Percentiles rank a stretch among this genome's conserved stretches.
phyloP scores from a whole-genome alignment of 345 rosid species.

The Euclidium syriacum region DNA sequence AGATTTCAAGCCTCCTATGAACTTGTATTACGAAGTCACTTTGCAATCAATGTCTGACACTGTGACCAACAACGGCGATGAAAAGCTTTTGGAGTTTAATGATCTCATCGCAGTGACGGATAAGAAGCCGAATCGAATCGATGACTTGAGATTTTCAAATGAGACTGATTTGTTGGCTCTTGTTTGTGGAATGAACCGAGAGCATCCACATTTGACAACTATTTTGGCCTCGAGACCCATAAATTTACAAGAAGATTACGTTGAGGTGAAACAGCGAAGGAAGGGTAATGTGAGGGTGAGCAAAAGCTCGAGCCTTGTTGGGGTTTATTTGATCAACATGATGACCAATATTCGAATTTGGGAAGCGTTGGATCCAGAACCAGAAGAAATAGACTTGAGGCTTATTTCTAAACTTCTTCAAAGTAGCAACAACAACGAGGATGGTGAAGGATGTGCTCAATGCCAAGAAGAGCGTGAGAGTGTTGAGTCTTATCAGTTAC shows the following conservation, averaged over 20 bases:
- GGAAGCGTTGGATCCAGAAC: constrained; percentile 30
- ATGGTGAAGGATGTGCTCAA: constrained; percentile 15
- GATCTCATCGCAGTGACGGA: constrained; percentile 39
- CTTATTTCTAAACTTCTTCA: constrained; percentile 32
- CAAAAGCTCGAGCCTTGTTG: constrained; percentile 11
- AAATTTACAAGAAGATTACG: constrained; percentile 2
- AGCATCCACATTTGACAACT: background rate
- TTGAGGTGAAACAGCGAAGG: too few relatives aligned
- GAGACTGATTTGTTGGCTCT: constrained; percentile 32
- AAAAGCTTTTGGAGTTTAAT: constrained; percentile 29
- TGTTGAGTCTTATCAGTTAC: background rate
- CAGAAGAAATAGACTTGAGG: constrained; percentile 20
- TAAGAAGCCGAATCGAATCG: constrained; percentile 27
- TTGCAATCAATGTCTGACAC: background rate
- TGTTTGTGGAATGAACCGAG: constrained; percentile 8
- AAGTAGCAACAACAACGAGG: constrained; percentile 18
- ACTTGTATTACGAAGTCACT: constrained; percentile 23
- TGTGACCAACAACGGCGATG: background rate
- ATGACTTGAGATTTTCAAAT: constrained; percentile 34
- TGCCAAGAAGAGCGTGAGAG: constrained; percentile 22
- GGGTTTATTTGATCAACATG: constrained; percentile 35
- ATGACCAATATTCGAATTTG: constrained; percentile 44
- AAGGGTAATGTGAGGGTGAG: background rate
- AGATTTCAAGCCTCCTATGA: constrained; percentile 11
- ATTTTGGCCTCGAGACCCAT: constrained; percentile 36